phyloP scores from a whole-genome alignment of 1,139 yeast species.

The Waltiozyma sp. region DNA sequence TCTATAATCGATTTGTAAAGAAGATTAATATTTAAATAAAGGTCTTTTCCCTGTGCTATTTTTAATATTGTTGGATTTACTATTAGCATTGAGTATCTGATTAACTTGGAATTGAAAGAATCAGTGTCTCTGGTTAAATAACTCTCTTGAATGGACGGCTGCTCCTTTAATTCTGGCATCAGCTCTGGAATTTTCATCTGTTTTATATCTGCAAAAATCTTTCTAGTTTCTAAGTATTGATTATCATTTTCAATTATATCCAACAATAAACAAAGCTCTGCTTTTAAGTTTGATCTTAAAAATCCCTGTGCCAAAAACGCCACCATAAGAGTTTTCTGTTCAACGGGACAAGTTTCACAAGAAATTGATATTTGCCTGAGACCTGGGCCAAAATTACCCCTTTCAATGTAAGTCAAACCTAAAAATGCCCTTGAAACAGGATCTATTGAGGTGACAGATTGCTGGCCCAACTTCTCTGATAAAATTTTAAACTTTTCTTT shows the following conservation, averaged over 20 bases:
- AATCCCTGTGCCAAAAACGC: slow-evolving; percentile 5
- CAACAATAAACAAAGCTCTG: not conserved
- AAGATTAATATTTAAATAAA: not conserved
- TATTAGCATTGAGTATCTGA: not conserved
- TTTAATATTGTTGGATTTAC: not conserved
- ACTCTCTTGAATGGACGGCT: not conserved
- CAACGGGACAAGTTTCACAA: slow-evolving; percentile 2
- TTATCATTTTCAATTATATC: not conserved
- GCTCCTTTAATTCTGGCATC: not conserved
- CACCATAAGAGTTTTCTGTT: slow-evolving; percentile 1
- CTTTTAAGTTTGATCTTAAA: not conserved
- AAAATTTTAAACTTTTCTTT: not conserved
- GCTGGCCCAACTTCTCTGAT: not conserved
- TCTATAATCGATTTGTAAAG: slow-evolving; percentile 4
- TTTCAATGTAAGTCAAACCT: slow-evolving; percentile 8
- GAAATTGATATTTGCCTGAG: slow-evolving; percentile 11
- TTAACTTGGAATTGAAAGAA: not conserved
- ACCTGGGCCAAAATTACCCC: slow-evolving; percentile 6
- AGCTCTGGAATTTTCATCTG: not conserved
- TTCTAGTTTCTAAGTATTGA: not conserved
- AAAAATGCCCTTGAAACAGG: slow-evolving; percentile 5
- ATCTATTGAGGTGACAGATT: no score
- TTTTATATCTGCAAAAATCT: not conserved
- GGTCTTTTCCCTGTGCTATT: not conserved
- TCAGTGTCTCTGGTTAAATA: not conserved